Percentiles rank a stretch among this genome's conserved stretches.
These are phyloP conservation scores for Epichloe typhina DNA, from an alignment of 2,329 filamentous ascomycete species.

Conservation along the genomic window DNA sequence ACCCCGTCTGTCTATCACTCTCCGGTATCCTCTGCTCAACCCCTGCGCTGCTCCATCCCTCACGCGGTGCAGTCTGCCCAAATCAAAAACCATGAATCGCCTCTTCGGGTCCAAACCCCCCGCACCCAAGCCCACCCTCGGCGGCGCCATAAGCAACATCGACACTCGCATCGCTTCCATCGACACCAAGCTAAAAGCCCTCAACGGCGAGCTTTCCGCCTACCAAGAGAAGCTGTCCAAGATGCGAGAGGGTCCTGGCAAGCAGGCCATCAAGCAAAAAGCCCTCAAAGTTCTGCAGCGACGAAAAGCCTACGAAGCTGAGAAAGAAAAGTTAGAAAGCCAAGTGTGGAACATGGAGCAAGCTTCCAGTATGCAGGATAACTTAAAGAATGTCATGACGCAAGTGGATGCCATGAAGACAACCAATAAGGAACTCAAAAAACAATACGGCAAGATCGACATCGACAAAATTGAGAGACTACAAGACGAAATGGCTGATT, in stretches of 20 bases:
- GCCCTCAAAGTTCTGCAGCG: constrained; percentile 88
- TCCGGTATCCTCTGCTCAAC: neutral
- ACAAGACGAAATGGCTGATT: constrained; percentile 97
- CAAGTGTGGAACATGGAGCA: constrained; percentile 99
- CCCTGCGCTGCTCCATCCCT: neutral
- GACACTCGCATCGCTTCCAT: constrained; percentile 74
- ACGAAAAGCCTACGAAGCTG: constrained; percentile 84
- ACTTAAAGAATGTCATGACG: constrained; percentile 95
- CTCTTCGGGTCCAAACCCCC: constrained; percentile 85
- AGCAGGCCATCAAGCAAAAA: constrained; percentile 84
- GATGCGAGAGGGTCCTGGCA: constrained; percentile 93
- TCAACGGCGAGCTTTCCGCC: constrained; percentile 78
- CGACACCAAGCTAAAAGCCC: constrained; percentile 86
- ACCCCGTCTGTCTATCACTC: neutral
- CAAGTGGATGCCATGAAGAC: constrained; percentile 97
- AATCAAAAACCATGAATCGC: constrained; percentile 62
- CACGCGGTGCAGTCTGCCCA: neutral
- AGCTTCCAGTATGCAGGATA: constrained; percentile 96
- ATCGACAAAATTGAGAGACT: constrained; percentile 94
- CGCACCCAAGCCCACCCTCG: constrained; percentile 79
- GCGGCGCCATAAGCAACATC: constrained; percentile 70
- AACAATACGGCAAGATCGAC: constrained; percentile 94
- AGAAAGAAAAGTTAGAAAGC: constrained; percentile 84
- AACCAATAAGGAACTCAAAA: constrained; percentile 81
- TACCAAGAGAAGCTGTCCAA: constrained; percentile 81